A percentile compares a stretch with the other conserved stretches of the same genome.
Conservation (phyloP, 2,329 filamentous ascomycete genomes). For the Penicillium sp. region DNA sequence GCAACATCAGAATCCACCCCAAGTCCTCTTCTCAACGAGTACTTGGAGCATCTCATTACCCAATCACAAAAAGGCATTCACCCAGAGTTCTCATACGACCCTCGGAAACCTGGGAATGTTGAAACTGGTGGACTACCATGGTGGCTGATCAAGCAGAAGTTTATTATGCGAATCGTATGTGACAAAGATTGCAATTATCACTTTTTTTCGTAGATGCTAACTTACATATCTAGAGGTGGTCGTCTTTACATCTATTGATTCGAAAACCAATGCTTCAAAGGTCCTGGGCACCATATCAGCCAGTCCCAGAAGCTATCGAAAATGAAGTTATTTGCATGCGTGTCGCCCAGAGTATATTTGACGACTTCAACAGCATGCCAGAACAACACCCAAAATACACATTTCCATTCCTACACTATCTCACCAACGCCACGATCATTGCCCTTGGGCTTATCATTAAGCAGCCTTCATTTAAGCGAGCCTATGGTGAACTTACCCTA, state of each 20-base stretch:
- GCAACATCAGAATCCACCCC: conserved; percentile 12
- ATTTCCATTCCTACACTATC: conserved; percentile 24
- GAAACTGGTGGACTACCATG: conserved; percentile 3
- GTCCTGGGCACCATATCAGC: not conserved
- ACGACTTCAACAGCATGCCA: conserved; percentile 20
- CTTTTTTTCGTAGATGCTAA: not conserved
- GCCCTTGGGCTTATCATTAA: conserved; percentile 22
- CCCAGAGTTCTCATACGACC: conserved; percentile 15
- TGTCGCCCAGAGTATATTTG: conserved; percentile 15
- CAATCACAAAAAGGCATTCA: conserved; percentile 18
- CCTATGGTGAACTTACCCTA: conserved; percentile 13
- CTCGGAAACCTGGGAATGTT: not conserved
- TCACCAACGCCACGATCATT: conserved; percentile 21
- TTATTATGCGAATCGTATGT: conserved; percentile 25
- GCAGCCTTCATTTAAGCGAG: conserved; percentile 13
- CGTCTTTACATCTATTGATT: conserved; percentile 19
- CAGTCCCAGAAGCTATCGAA: conserved; percentile 10
- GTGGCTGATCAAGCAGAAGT: conserved; percentile 22
- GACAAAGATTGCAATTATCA: not conserved
- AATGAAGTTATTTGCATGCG: conserved; percentile 25
- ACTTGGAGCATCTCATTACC: conserved; percentile 14
- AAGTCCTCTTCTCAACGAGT: conserved; percentile 15
- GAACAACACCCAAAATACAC: conserved; percentile 21
- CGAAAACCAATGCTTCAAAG: conserved; percentile 8
- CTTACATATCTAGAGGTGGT: conserved; percentile 16